Percentiles rank a stretch among this genome's conserved stretches.
Conservation (phyloP, 768 basidiomycete species). For the Pluteus cervinus region DNA sequence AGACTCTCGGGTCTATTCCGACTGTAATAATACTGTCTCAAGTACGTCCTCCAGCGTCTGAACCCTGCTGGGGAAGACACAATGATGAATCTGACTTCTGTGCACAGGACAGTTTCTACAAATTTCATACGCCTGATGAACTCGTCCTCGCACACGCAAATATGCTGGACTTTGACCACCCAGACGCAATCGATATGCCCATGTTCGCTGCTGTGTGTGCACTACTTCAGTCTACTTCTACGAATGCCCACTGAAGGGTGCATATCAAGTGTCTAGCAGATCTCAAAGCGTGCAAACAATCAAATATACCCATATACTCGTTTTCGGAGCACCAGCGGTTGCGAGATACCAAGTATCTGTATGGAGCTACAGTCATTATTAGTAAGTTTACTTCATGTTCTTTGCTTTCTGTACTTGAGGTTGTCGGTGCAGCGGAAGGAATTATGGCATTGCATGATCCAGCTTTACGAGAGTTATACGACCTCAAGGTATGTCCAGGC, state of each 20-base stretch:
- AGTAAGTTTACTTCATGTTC: slow-evolving; percentile 29
- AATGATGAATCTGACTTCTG: background rate
- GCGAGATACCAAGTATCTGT: slow-evolving; percentile 78
- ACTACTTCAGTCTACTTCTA: slow-evolving; percentile 2
- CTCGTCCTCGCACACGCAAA: slow-evolving; percentile 78
- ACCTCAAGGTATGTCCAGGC: slow-evolving; percentile 81
- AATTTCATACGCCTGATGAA: slow-evolving; percentile 71
- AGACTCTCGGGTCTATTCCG: slow-evolving; percentile 75
- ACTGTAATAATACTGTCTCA: slow-evolving; percentile 90
- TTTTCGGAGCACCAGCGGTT: slow-evolving; percentile 86
- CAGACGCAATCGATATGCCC: slow-evolving; percentile 87
- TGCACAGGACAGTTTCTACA: slow-evolving; percentile 90
- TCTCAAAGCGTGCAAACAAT: slow-evolving; percentile 76
- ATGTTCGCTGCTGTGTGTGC: slow-evolving; percentile 69
- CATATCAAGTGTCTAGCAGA: slow-evolving; percentile 69
- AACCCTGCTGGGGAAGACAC: background rate
- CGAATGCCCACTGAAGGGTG: background rate
- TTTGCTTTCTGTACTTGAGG: slow-evolving; percentile 1
- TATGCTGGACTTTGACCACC: slow-evolving; percentile 84
- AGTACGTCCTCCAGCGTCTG: slow-evolving; percentile 29
- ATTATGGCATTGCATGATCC: slow-evolving; percentile 88
- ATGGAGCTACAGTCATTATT: slow-evolving; percentile 91
- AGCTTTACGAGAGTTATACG: slow-evolving; percentile 72
- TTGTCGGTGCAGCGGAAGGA: slow-evolving; percentile 62
- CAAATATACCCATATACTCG: slow-evolving; percentile 92